Evolutionary conservation across 1,284 basidiomycete species (phyloP), one percentile per base, ranked within the genome.

Genomic region (Tilletia walkeri): DNA sequence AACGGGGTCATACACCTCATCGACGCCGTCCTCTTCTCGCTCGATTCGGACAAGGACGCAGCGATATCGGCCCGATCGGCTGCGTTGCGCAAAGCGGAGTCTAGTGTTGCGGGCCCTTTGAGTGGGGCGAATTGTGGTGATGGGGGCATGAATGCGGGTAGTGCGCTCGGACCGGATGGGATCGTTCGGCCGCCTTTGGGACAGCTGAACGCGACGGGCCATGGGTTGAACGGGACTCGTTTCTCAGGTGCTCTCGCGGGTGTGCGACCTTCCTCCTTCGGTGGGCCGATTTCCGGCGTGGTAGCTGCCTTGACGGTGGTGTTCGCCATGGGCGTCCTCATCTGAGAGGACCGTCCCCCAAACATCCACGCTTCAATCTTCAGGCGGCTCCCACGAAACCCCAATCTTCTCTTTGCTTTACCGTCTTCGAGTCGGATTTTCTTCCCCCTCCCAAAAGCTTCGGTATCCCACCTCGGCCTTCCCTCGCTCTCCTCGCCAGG

Each of bases 1-100:
- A 67, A 67, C 45, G 66, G 66, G 10, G 66, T 67, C 14, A 47
- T 67, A 20, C 66, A 67, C 36, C 41, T 67, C n/a, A 36, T 67
- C 18, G 66, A 53, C 47, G 24, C 14, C 18, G 41, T 53, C 30
- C 45, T 67, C 56, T 16, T 61, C 56, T 61, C 56, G 24, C 20
- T 38, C 4, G 36, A 38, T 36, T 10, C 34, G 56, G 56, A 61
- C 36, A 6, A 34, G 56, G 56, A 30, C 24, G 24, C 4, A 9
- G 56, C 56, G 16, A 30, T 61, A 9, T 10, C 5, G 9, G 20
- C 56, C 6, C 56, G 56, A 5, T 61, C 56, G 56, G 36, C 20
- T 6, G 56, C 56, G 7, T 30, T 61, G 24, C 56, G 56, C 1
- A 61, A 61, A 36, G 56, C 56, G 6, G 9, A 34, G 12, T 34